Evolutionary conservation across 805 yeast genomes (phyloP), one percentile per base, ranked within the genome.

Genomic region (Candida nonsorbophila): DNA sequence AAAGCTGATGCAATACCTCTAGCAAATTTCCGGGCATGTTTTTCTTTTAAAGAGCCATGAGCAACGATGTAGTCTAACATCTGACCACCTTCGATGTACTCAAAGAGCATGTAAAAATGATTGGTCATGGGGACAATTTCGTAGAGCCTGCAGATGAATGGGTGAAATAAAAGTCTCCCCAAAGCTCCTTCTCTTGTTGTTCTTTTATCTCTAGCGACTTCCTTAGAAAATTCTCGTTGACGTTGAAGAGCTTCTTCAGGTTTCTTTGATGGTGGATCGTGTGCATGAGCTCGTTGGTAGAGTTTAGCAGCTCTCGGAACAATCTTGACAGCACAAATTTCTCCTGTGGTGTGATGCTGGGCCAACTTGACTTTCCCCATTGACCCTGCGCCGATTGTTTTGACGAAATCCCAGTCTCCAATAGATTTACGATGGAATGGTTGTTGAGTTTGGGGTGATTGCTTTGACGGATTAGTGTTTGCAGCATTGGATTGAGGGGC

Each of bases 321-420:
- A 32, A 90, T 88, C 53, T 90, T 90, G 16, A 90, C 88, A 0
- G 94, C 94, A 59, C 96, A 90, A 9, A 85, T 70, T 44, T 84
- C 88, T 36, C 73, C 75, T 1, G 96, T 85, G 20, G 76, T 57
- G 41, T 83, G 74, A 60, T 88, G 95, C 46, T 77, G 79, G 2
- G 97, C 97, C 22, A 92, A 67, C 59, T 92, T 92, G 28, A 92
- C 99, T 55, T 90, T 94, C 35, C 99, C 99, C 98, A 92, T 92
- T 0, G 96, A 86, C 3, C 99, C 98, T 2, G 97, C 95, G 24
- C 99, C 99, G 25, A 92, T 84, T 2, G 96, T 87, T 56, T 86
- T 86, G 34, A 84, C 71, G 45, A 90, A 88, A 44, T 85, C 94
- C 98, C 98, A 90, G 41, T 92, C 96, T 9, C 97, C 98, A 31